Conservation (phyloP, 2,329 filamentous ascomycete genomes). For the Beauveria brongniartii region DNA sequence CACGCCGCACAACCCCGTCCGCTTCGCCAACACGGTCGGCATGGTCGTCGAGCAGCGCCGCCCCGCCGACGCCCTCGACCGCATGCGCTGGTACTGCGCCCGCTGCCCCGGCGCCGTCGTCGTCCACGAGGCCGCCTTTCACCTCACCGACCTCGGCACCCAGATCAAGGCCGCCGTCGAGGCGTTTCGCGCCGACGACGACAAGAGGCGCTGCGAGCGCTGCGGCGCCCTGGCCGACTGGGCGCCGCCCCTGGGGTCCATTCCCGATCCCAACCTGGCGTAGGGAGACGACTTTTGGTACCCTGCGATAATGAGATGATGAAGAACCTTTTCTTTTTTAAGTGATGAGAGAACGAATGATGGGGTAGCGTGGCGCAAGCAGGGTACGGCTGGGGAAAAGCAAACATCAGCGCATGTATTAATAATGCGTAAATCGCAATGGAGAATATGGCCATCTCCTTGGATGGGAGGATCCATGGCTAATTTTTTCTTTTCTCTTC, state of each 20-base stretch:
- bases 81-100: slow-evolving; percentile 84
- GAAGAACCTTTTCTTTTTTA: not conserved
- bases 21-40: slow-evolving; percentile 90
- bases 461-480: not conserved
- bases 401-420: not conserved
- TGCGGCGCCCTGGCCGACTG: slow-evolving; percentile 73
- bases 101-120: slow-evolving; percentile 49
- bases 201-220: slow-evolving; percentile 63
- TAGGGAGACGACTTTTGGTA: not conserved
- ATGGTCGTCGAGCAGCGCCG: slow-evolving; percentile 84
- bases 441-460: not conserved
- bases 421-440: not conserved
- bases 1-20: slow-evolving; percentile 91
- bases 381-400: not conserved
- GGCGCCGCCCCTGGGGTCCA: slow-evolving; percentile 52
- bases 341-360: not conserved
- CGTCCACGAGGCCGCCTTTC: slow-evolving; percentile 80
- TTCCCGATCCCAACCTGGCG: slow-evolving; percentile 49
- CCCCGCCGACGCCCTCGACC: slow-evolving; percentile 61
- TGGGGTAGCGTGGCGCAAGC: not conserved
- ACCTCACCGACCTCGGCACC: slow-evolving; percentile 82
- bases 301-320: too few species aligned
- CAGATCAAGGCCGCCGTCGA: slow-evolving; percentile 93
- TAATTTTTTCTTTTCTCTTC: not conserved
- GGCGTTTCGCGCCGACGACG: slow-evolving; percentile 59